A percentile compares a stretch with the other conserved stretches of the same genome.
phyloP scores from a whole-genome alignment of 106 monocot species.

The Acanthochlamys bracteata region DNA sequence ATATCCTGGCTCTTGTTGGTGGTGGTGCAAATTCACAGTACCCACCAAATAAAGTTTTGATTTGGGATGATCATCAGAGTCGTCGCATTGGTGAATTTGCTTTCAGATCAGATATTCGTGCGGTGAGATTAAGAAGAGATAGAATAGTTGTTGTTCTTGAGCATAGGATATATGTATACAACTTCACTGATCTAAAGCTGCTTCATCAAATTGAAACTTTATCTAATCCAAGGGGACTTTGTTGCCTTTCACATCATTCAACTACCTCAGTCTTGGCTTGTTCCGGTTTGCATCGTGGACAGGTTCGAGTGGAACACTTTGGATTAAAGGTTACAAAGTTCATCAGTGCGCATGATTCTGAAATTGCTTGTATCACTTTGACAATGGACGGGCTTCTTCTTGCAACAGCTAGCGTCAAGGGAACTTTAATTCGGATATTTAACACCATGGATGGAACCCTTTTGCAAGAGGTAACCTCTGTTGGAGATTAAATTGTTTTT shows the following conservation, averaged over 20 bases:
- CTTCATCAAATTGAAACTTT: slow-evolving; percentile 86
- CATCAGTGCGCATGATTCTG: slow-evolving; percentile 79
- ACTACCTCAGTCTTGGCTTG: slow-evolving; percentile 78
- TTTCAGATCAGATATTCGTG: slow-evolving; percentile 79
- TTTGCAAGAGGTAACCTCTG: slow-evolving; percentile 72
- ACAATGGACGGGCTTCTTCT: slow-evolving; percentile 88
- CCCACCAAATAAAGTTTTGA: slow-evolving; percentile 88
- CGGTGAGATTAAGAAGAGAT: slow-evolving; percentile 62
- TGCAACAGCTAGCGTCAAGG: slow-evolving; percentile 88
- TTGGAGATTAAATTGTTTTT: neutral
- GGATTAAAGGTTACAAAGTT: slow-evolving; percentile 81
- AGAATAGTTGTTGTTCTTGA: slow-evolving; percentile 82
- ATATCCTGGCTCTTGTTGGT: slow-evolving; percentile 88
- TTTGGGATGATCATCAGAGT: slow-evolving; percentile 77
- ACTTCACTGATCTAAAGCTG: slow-evolving; percentile 74
- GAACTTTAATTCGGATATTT: slow-evolving; percentile 84
- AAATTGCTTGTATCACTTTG: slow-evolving; percentile 66
- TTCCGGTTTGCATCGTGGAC: slow-evolving; percentile 60
- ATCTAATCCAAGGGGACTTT: slow-evolving; percentile 75
- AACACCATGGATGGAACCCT: slow-evolving; percentile 91
- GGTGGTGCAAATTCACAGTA: slow-evolving; percentile 67
- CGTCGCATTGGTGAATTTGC: slow-evolving; percentile 78
- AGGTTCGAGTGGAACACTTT: slow-evolving; percentile 80
- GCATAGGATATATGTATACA: slow-evolving; percentile 80
- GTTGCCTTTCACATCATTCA: slow-evolving; percentile 73